A percentile compares a stretch with the other conserved stretches of the same genome.
Evolutionary conservation across 2,329 filamentous ascomycete species (phyloP).

Genomic region (Microcyclospora pomicola): DNA sequence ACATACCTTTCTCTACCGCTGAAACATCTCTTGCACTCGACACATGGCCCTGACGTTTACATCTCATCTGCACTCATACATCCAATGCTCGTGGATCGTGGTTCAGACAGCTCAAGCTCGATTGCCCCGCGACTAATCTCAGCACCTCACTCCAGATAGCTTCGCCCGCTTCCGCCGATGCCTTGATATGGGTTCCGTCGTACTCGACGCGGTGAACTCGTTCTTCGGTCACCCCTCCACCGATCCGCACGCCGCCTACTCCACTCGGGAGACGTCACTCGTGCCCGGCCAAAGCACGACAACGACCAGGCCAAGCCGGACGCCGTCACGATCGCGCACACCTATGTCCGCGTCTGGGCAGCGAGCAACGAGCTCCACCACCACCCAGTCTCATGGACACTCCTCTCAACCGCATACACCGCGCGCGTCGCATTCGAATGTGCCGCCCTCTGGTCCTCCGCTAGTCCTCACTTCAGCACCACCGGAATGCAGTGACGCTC

Average conservation of each 20-base stretch:
- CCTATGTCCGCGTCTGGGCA: constrained; percentile 19
- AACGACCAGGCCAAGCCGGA: constrained; percentile 13
- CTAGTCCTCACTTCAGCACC: constrained; percentile 11
- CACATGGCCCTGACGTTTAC: too few species aligned
- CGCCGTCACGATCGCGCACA: constrained; percentile 13
- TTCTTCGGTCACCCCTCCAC: constrained; percentile 26
- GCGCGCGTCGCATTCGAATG: constrained; percentile 6
- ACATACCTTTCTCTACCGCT: too few species aligned
- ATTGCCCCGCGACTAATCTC: too few species aligned
- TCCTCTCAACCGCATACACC: constrained; percentile 2
- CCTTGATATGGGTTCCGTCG: constrained; percentile 47
- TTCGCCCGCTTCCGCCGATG: constrained; percentile 6
- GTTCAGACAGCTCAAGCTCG: too few species aligned
- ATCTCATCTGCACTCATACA: too few species aligned
- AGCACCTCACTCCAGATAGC: not conserved
- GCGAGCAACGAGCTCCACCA: constrained; percentile 18
- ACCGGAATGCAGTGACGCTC: constrained; percentile 6
- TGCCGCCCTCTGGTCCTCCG: constrained; percentile 13
- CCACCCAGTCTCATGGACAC: constrained; percentile 5
- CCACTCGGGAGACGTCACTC: constrained; percentile 11
- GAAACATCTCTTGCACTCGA: too few species aligned
- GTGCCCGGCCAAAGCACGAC: constrained; percentile 10
- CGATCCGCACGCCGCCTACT: constrained; percentile 14
- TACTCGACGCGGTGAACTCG: constrained; percentile 61
- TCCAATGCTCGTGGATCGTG: too few species aligned